Base-by-base conservation (phyloP, 2,329 filamentous ascomycete genomes). In the Aureobasidium sp. region DNA sequence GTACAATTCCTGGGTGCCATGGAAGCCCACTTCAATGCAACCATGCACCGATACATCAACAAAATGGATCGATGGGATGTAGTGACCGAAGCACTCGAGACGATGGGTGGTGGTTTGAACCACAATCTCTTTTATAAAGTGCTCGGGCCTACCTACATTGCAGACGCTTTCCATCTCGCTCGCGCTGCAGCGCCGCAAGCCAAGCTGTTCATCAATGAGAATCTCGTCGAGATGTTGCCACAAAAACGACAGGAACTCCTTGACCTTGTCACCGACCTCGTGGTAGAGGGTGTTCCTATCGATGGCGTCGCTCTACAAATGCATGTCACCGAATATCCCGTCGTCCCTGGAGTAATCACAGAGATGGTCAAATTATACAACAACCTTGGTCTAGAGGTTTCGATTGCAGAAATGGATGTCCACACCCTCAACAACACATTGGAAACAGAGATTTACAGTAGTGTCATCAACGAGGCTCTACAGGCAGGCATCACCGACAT, bases 161-260 rank as follows among this genome's bases (percentile, higher is more conserved):
- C 82, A 27, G 90, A 92, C 71, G 91, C 91, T 42, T 94, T 93
- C 80, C 83, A 87, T 61, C 87, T 91, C 15, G 91, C 92, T 25
- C 85, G 87, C 60, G 82, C 83, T 10, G 90, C 89, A 18, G 91
- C 93, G 75, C 90, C 91, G 3, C 72, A 78, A 65, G 90, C 89
- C 4, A 91, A 90, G 78, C 83, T 94, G 45, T 94, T 92, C 82
- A 92, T 93, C 80, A 94, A 94, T 78, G 91, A 94, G 73, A 85
- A 84, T 80, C 85, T 92, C 61, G 90, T 92, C 78, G 81, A 77
- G 50, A 84, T 89, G 23, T 83, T 71, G 69, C 85, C 85, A 71
- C 80, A 84, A 69, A 93, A 94, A 81, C 82, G 82, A 5, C 79
- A 76, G 20, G 82, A 78, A 54, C 87, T 91, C 81, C 81, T 86